Conservation (phyloP, 139 green algal genomes). For the Picochlorum sp. region DNA sequence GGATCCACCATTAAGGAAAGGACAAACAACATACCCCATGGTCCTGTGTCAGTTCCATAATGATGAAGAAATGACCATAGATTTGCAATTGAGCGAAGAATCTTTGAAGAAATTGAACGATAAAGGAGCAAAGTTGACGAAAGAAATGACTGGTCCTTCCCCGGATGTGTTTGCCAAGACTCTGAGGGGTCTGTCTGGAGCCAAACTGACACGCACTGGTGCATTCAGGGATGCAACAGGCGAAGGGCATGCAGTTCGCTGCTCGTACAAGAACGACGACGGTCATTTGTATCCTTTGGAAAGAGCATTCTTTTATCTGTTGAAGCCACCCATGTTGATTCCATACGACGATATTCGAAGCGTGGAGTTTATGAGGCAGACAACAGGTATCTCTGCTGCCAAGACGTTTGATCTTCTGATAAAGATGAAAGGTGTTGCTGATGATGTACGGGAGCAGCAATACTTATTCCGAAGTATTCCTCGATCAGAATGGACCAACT, state of each 20-base stretch:
- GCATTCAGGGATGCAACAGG: constrained; percentile 49
- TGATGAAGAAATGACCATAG: constrained; percentile 68
- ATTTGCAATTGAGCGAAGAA: constrained; percentile 73
- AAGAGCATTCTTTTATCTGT: constrained; percentile 93
- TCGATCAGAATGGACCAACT: constrained; percentile 76
- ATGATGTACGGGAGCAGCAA: constrained; percentile 20
- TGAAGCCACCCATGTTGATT: constrained; percentile 92
- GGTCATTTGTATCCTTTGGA: constrained; percentile 93
- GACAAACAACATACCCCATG: constrained; percentile 92
- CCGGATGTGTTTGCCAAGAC: constrained; percentile 82
- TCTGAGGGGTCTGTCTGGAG: constrained; percentile 70
- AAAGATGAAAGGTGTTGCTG: constrained; percentile 47
- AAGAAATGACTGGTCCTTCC: constrained; percentile 45
- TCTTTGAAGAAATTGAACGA: constrained; percentile 71
- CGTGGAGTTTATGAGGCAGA: constrained; percentile 90
- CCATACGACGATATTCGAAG: constrained; percentile 75
- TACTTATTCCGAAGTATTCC: constrained; percentile 82
- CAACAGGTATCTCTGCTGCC: constrained; percentile 32
- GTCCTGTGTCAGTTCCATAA: constrained; percentile 81
- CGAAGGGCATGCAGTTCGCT: constrained; percentile 56
- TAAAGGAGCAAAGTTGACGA: constrained; percentile 49
- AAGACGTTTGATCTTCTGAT: constrained; percentile 93
- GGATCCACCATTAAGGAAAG: constrained; percentile 93
- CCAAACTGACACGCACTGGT: constrained; percentile 74
- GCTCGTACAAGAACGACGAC: constrained; percentile 80